phyloP scores from a whole-genome alignment of 257 asterid species.

The Mitragyna speciosa region DNA sequence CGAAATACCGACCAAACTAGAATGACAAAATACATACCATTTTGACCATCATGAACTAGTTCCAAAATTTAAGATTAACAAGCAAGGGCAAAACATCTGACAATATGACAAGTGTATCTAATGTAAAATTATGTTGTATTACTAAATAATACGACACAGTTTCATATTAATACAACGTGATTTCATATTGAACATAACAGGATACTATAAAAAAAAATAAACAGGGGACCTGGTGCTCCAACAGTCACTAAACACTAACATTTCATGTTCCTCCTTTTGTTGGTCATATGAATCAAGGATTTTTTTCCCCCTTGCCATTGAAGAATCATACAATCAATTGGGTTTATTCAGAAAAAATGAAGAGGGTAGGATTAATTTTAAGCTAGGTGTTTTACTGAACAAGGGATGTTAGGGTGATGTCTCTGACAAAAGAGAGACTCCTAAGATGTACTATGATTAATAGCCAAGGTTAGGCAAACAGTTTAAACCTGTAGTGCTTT shows the following conservation, averaged over 20 bases:
- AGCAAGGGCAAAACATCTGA: not conserved
- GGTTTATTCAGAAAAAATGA: too few relatives aligned
- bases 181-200: too few relatives aligned
- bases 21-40: not conserved
- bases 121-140: too few relatives aligned
- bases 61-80: not conserved
- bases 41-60: too few relatives aligned
- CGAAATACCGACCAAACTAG: not conserved
- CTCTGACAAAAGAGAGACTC: not conserved
- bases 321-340: not conserved
- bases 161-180: too few relatives aligned
- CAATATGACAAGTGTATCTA: too few relatives aligned
- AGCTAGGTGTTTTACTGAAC: not conserved
- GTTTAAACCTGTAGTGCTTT: not conserved
- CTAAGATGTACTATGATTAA: not conserved
- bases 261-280: not conserved
- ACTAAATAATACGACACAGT: too few relatives aligned
- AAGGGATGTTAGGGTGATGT: not conserved
- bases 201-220: too few relatives aligned
- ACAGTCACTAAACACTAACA: not conserved
- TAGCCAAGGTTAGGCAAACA: conserved; percentile 10
- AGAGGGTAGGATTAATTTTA: not conserved
- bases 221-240: too few relatives aligned
- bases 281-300: not conserved
- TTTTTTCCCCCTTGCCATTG: not conserved